Conservation (phyloP, 2,329 filamentous ascomycete species). For the Pseudogymnoascus sp. region DNA sequence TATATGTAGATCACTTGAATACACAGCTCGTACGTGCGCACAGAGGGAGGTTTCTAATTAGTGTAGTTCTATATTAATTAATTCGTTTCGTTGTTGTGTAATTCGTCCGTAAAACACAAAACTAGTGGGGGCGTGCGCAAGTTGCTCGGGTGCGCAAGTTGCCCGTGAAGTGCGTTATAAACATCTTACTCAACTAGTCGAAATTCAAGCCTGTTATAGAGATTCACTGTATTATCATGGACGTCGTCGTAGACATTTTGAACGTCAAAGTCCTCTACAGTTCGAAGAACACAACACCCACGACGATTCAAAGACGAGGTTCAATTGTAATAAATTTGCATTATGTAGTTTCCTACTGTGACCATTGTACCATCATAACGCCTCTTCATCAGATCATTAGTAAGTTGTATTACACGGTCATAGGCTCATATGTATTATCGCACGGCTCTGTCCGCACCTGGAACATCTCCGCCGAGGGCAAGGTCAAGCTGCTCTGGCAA, state of each 20-base stretch:
- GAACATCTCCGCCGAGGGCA: slow-evolving; percentile 23
- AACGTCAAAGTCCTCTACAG: background rate
- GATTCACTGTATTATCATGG: background rate
- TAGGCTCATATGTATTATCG: background rate
- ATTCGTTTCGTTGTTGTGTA: no score
- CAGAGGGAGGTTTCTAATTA: no score
- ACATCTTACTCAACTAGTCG: no score
- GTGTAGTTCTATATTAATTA: no score
- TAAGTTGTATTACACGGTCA: slow-evolving; percentile 3
- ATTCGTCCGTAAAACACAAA: no score
- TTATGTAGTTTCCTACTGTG: background rate
- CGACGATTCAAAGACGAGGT: background rate
- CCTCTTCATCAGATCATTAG: slow-evolving; percentile 3
- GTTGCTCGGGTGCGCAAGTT: no score
- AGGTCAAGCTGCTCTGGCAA: slow-evolving; percentile 26
- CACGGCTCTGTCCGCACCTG: background rate
- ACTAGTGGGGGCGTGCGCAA: no score
- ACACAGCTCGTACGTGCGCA: no score
- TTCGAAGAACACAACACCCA: background rate
- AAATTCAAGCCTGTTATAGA: no score
- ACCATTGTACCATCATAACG: background rate
- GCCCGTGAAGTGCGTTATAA: no score
- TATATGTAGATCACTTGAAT: no score
- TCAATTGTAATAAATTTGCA: background rate
- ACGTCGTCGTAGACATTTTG: background rate